A percentile compares a stretch with the other conserved stretches of the same genome.
Conservation (phyloP, 2,329 filamentous ascomycete species). For the Aspergillus sergii region DNA sequence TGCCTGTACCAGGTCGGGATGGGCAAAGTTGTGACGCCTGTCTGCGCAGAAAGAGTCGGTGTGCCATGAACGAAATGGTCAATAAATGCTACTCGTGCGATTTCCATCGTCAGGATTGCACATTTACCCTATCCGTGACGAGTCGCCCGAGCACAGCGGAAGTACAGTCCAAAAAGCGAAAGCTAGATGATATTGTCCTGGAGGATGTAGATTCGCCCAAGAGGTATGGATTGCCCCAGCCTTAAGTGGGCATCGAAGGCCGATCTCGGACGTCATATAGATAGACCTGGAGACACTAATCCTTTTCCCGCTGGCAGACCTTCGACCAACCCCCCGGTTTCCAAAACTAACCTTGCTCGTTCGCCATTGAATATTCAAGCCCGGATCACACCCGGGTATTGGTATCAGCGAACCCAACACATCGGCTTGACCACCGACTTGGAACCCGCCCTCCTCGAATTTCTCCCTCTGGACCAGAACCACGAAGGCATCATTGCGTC, state of each 20-base stretch:
- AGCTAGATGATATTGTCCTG: conserved; percentile 35
- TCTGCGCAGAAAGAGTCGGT: conserved; percentile 45
- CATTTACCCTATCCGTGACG: conserved; percentile 36
- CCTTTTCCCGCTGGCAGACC: conserved; percentile 25
- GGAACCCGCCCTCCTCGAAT: conserved; percentile 43
- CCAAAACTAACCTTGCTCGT: conserved; percentile 24
- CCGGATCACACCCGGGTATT: conserved; percentile 36
- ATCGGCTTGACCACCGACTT: conserved; percentile 48
- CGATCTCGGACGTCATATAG: conserved; percentile 27
- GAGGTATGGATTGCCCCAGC: conserved; percentile 33
- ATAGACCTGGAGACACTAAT: conserved; percentile 20
- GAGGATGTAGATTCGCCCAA: conserved; percentile 36
- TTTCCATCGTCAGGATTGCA: conserved; percentile 49
- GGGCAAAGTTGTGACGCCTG: conserved; percentile 47
- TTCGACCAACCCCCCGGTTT: conserved; percentile 25
- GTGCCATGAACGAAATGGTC: conserved; percentile 47
- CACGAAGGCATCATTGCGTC: conserved; percentile 40
- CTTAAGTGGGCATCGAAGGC: conserved; percentile 14
- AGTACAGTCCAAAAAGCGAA: conserved; percentile 41
- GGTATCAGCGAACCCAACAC: conserved; percentile 42
- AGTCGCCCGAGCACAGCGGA: conserved; percentile 24
- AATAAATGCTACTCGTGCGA: conserved; percentile 50
- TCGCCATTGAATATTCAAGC: conserved; percentile 20
- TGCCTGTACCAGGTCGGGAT: conserved; percentile 35
- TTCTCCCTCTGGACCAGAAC: conserved; percentile 44